Base-by-base conservation (phyloP, 2,329 filamentous ascomycete species). In the Penicillium janthinellum region DNA sequence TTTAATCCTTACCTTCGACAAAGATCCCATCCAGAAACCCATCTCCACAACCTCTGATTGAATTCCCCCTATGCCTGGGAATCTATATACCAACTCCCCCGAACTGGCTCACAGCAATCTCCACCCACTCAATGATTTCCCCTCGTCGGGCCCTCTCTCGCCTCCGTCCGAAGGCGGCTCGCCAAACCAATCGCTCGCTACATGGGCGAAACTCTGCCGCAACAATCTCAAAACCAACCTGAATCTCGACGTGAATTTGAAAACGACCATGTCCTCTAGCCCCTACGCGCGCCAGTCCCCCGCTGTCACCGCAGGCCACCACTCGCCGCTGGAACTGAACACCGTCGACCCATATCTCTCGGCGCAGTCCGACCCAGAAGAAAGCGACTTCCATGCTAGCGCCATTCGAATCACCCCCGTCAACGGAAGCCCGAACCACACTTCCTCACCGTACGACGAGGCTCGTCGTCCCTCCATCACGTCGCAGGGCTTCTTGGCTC, bases 311-410 rank as follows among this genome's bases (percentile, higher is more conserved):
- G 63, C 65, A 38, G 22, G 37, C 38, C 51, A 44, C 39, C 62
- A 70, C 47, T 67, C 65, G 15, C 72, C 75, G 59, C 73, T 71
- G 47, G 69, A 75, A 37, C 64, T 72, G 44, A 70, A 67, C 47
- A 67, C 70, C 56, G 70, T 70, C 52, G 76, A 79, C 54, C 73
- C 75, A 22, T 79, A 77, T 63, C 72, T 79, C 7, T 74, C 75
- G 14, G 70, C 74, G 10, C 70, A 74, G 7, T 72, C 73, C 10
- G 73, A 75, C 58, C 73, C 69, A 3, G 77, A 80, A 38, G 75
- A 79, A 64, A 65, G 69, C 14, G 70, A 71, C 34, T 74, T 78
- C 49, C 67, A 69, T 44, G 69, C 71, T n/a, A 63, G 69, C 31
- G 71, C 69, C 12, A 69, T 77, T 61, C 68, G 71, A 38, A 53